These are phyloP conservation scores for Lepiota brunneoincarnata DNA, from an alignment of 768 basidiomycete species.

Conservation along the genomic window DNA sequence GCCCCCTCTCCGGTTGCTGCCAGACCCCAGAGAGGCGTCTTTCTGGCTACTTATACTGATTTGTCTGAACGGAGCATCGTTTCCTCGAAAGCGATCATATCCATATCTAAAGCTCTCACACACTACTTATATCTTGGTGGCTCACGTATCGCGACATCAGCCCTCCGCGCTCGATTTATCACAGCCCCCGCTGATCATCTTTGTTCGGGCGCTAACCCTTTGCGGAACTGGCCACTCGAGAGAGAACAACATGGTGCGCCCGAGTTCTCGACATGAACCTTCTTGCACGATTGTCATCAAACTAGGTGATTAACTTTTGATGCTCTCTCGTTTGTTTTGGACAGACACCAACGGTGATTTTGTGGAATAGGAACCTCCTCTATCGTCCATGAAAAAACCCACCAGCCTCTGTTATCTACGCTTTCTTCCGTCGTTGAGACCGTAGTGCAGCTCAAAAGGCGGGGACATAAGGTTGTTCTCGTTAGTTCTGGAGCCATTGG, in stretches of 20 bases:
- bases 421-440: conserved; percentile 93
- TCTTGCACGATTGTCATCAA: conserved; percentile 80
- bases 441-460: conserved; percentile 67
- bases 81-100: no score
- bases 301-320: conserved; percentile 49
- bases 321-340: background rate
- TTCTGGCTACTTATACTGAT: no score
- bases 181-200: no score
- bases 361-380: conserved; percentile 79
- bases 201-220: no score
- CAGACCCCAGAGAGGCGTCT: no score
- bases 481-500: conserved; percentile 98
- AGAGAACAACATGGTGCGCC: conserved; percentile 2
- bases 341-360: conserved; percentile 7
- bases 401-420: conserved; percentile 87
- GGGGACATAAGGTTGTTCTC: conserved; percentile 93
- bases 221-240: background rate
- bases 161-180: no score
- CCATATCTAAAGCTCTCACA: no score
- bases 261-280: conserved; percentile 2
- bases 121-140: no score
- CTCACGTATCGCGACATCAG: no score
- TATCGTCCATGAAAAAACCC: conserved; percentile 92
- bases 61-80: no score
- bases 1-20: no score